Conservation (phyloP, 1,284 basidiomycete species). For the Moniliella sp. region DNA sequence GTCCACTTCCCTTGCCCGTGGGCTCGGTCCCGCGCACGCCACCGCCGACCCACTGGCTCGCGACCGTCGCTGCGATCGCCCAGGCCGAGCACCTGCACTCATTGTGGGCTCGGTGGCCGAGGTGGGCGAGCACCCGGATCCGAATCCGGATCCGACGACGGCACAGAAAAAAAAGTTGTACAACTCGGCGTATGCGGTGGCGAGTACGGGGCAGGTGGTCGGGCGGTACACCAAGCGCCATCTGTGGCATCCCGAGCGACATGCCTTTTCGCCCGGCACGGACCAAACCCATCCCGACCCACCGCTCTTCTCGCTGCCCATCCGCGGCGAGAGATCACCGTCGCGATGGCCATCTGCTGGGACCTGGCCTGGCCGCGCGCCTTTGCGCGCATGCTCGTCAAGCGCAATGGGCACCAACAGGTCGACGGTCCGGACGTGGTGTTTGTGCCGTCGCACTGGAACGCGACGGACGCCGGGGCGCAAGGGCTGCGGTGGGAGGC, state of each 20-base stretch:
- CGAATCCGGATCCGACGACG: too few species aligned
- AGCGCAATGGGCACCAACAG: too few species aligned
- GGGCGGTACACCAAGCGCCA: constrained; percentile 27
- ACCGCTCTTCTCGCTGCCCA: constrained; percentile 14
- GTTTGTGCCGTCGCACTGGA: constrained; percentile 30
- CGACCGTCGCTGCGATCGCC: too few species aligned
- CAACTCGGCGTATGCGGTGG: constrained; percentile 28
- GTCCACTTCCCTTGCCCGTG: too few species aligned
- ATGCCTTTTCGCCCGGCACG: not conserved
- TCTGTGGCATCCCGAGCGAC: constrained; percentile 28
- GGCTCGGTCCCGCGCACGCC: too few species aligned
- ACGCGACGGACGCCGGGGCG: constrained; percentile 21
- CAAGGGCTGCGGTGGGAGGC: constrained; percentile 18
- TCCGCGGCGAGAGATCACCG: constrained; percentile 12
- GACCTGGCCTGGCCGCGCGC: constrained; percentile 23
- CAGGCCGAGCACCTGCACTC: too few species aligned
- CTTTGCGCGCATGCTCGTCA: too few species aligned
- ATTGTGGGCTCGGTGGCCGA: too few species aligned
- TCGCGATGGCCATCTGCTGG: constrained; percentile 26
- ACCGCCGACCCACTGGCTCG: too few species aligned
- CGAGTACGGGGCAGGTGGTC: constrained; percentile 8
- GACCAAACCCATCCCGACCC: constrained; percentile 6
- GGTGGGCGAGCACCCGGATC: too few species aligned
- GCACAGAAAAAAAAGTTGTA: constrained; percentile 11
- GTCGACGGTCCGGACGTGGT: constrained; percentile 6